A percentile compares a stretch with the other conserved stretches of the same genome.
Conservation (phyloP, 306 rosid genomes). For the Rosa multiflora region DNA sequence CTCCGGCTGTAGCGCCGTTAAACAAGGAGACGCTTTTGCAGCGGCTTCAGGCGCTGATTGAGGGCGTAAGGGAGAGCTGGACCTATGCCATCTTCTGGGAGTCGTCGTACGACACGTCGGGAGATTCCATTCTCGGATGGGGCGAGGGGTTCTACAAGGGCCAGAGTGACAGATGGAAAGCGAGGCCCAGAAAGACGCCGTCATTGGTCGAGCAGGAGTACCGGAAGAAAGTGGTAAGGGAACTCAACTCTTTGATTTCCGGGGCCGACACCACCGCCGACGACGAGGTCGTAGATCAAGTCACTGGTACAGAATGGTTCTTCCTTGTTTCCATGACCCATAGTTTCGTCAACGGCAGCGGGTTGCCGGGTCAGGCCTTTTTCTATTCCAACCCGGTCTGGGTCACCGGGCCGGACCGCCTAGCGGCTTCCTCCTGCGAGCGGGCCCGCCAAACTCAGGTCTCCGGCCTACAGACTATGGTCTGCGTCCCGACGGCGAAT, state of each 20-base stretch:
- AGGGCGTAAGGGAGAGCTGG: no score
- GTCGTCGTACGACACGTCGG: slow-evolving; percentile 58
- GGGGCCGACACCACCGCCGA: slow-evolving; percentile 49
- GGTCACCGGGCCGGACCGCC: slow-evolving; percentile 58
- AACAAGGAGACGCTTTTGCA: no score
- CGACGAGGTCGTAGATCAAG: slow-evolving; percentile 66
- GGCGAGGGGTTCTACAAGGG: slow-evolving; percentile 44
- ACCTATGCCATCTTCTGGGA: slow-evolving; percentile 69
- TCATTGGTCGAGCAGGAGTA: slow-evolving; percentile 71
- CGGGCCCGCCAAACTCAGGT: slow-evolving; percentile 66
- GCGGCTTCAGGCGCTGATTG: no score
- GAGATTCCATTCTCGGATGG: slow-evolving; percentile 69
- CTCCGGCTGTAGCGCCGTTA: no score
- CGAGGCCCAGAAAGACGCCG: slow-evolving; percentile 31
- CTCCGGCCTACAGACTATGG: slow-evolving; percentile 72
- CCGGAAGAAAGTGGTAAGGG: slow-evolving; percentile 75
- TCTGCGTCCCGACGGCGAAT: slow-evolving; percentile 64
- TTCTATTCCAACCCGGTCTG: slow-evolving; percentile 58
- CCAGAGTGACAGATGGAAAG: slow-evolving; percentile 55
- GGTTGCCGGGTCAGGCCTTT: slow-evolving; percentile 72
- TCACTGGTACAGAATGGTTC: slow-evolving; percentile 97
- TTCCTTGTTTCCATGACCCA: slow-evolving; percentile 92
- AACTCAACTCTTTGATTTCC: slow-evolving; percentile 78
- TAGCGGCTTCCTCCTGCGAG: slow-evolving; percentile 53
- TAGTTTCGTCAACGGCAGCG: slow-evolving; percentile 60